These are phyloP conservation scores for Beauveria medogensis DNA, from an alignment of 2,329 filamentous ascomycete species.

Conservation along the genomic window DNA sequence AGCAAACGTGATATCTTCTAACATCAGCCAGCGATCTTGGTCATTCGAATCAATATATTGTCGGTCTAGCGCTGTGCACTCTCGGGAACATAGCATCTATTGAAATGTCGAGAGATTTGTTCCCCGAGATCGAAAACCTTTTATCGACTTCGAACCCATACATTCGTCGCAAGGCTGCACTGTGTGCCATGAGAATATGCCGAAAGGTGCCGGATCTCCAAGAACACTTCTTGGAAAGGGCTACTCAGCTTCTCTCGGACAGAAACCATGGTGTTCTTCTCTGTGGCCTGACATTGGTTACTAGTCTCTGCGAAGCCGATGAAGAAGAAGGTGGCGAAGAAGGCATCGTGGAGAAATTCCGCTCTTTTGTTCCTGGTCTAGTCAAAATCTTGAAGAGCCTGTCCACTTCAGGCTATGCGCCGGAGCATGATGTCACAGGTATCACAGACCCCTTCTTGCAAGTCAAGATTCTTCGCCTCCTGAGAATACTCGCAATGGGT, in stretches of 20 bases:
- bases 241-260: constrained; percentile 78
- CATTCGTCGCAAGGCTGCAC: constrained; percentile 88
- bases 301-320: constrained; percentile 88
- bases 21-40: constrained; percentile 66
- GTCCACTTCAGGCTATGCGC: constrained; percentile 91
- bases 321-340: constrained; percentile 88
- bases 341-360: constrained; percentile 84
- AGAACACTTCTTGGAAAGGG: constrained; percentile 95
- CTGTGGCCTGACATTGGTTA: constrained; percentile 84
- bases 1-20: constrained; percentile 7
- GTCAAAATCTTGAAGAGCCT: constrained; percentile 88
- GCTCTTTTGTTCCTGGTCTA: constrained; percentile 72
- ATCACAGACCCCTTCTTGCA: constrained; percentile 97
- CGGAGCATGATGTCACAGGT: constrained; percentile 95
- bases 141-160: constrained; percentile 95
- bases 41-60: constrained; percentile 97
- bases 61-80: constrained; percentile 90
- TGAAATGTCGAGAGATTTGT: constrained; percentile 96
- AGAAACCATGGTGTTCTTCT: constrained; percentile 93
- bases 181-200: constrained; percentile 99
- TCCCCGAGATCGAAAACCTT: constrained; percentile 88
- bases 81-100: constrained; percentile 95
- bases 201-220: constrained; percentile 95
- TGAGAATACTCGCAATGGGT: constrained; percentile 79
- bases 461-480: constrained; percentile 84